phyloP scores from a whole-genome alignment of 1,284 basidiomycete species.

The Lentinus polychrous region DNA sequence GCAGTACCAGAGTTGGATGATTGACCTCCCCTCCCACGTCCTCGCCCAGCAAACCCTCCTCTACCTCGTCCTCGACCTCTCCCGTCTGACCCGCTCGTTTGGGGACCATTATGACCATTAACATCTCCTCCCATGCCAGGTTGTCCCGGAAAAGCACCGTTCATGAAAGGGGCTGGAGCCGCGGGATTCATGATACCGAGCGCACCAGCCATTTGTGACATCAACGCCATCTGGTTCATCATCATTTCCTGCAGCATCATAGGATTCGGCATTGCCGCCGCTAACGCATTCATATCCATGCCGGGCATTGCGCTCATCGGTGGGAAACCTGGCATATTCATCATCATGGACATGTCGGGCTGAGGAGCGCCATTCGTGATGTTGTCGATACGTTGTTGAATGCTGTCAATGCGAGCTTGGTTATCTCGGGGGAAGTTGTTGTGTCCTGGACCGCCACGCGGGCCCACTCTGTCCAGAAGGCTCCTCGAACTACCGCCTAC shows the following conservation, averaged over 20 bases:
- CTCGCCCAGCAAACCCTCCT: slow-evolving; percentile 26
- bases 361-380: slow-evolving; percentile 40
- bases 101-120: slow-evolving; percentile 40
- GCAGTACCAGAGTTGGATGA: slow-evolving; percentile 17
- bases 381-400: slow-evolving; percentile 72
- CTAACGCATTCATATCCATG: slow-evolving; percentile 59
- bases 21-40: slow-evolving; percentile 29
- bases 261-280: slow-evolving; percentile 47
- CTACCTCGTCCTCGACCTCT: slow-evolving; percentile 34
- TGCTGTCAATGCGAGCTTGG: slow-evolving; percentile 40
- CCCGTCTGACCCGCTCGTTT: slow-evolving; percentile 20
- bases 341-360: slow-evolving; percentile 54
- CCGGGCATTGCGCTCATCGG: slow-evolving; percentile 38
- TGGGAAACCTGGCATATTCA: slow-evolving; percentile 31
- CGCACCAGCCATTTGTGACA: slow-evolving; percentile 73
- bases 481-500: slow-evolving; percentile 41
- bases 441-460: slow-evolving; percentile 28
- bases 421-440: slow-evolving; percentile 4
- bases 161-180: slow-evolving; percentile 39
- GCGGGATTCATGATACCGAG: slow-evolving; percentile 63
- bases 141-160: slow-evolving; percentile 51
- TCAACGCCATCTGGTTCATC: slow-evolving; percentile 81
- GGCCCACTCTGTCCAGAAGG: slow-evolving; percentile 67
- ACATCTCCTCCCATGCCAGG: slow-evolving; percentile 49
- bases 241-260: slow-evolving; percentile 76